Evolutionary conservation across 805 yeast species (phyloP).

Genomic region (Dipodascus albidus): DNA sequence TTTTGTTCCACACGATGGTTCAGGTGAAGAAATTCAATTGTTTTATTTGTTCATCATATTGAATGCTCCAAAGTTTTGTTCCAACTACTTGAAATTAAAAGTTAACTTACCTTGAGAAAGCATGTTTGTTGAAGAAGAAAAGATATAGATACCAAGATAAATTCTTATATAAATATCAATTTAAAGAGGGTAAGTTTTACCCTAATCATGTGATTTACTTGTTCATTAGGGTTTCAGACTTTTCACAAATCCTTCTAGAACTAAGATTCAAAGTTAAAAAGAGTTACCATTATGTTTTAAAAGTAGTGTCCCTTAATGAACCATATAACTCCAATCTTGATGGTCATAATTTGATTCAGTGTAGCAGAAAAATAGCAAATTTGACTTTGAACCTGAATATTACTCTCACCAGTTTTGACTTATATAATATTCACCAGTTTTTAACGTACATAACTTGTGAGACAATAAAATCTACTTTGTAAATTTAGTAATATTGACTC

Average conservation of each 20-base stretch:
- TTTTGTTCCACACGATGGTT: slow-evolving; percentile 3
- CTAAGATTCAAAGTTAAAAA: too few species aligned
- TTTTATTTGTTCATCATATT: slow-evolving; percentile 3
- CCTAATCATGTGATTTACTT: background rate
- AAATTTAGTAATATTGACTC: background rate
- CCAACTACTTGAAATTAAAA: background rate
- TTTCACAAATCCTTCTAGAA: too few species aligned
- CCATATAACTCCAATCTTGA: too few species aligned
- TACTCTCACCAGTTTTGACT: too few species aligned
- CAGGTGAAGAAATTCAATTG: slow-evolving; percentile 4
- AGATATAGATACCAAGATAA: background rate
- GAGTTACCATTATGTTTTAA: too few species aligned
- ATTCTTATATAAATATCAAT: background rate
- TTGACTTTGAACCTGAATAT: too few species aligned
- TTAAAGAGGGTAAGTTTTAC: background rate
- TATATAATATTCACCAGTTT: too few species aligned
- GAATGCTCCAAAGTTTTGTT: background rate
- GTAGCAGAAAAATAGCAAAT: too few species aligned
- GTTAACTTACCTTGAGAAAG: background rate
- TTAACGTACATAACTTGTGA: background rate
- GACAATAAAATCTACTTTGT: background rate
- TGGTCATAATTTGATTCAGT: too few species aligned
- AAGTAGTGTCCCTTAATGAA: too few species aligned
- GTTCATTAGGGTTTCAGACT: too few species aligned
- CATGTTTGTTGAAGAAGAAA: background rate